phyloP scores from a whole-genome alignment of 495 filamentous ascomycete genomes.

The Penicillium paradoxum region DNA sequence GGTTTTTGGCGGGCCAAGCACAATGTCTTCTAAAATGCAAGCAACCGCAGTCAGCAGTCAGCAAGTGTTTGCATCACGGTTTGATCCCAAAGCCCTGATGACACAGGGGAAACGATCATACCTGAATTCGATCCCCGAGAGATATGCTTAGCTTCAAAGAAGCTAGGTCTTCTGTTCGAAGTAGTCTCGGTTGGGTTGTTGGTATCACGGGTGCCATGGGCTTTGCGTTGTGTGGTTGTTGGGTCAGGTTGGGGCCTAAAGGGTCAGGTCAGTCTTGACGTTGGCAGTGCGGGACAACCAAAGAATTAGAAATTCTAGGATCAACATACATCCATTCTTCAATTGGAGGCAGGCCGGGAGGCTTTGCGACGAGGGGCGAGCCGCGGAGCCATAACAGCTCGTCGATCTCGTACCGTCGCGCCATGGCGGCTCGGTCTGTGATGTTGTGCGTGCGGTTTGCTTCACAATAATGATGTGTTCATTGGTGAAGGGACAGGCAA shows the following conservation, averaged over 20 bases:
- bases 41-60: constrained; percentile 18
- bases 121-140: constrained; percentile 58
- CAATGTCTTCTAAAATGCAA: constrained; percentile 63
- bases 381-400: constrained; percentile 71
- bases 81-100: not conserved
- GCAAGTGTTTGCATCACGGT: constrained; percentile 11
- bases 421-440: constrained; percentile 38
- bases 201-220: constrained; percentile 39
- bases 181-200: constrained; percentile 37
- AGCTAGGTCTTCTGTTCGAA: constrained; percentile 51
- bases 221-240: constrained; percentile 41
- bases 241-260: constrained; percentile 43
- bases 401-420: constrained; percentile 69
- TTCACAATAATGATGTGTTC: constrained; percentile 29
- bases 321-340: constrained; percentile 84
- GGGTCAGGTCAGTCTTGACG: constrained; percentile 22
- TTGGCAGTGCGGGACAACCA: constrained; percentile 14
- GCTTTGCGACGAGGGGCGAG: constrained; percentile 83
- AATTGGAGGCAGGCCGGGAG: constrained; percentile 71
- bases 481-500: constrained; percentile 23
- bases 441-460: constrained; percentile 24
- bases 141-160: constrained; percentile 58
- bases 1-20: constrained; percentile 83
- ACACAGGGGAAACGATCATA: constrained; percentile 17
- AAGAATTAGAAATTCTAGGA: not conserved